Evolutionary conservation across 495 filamentous ascomycete species (phyloP).

Genomic region (Massariosphaeria phaeospora): DNA sequence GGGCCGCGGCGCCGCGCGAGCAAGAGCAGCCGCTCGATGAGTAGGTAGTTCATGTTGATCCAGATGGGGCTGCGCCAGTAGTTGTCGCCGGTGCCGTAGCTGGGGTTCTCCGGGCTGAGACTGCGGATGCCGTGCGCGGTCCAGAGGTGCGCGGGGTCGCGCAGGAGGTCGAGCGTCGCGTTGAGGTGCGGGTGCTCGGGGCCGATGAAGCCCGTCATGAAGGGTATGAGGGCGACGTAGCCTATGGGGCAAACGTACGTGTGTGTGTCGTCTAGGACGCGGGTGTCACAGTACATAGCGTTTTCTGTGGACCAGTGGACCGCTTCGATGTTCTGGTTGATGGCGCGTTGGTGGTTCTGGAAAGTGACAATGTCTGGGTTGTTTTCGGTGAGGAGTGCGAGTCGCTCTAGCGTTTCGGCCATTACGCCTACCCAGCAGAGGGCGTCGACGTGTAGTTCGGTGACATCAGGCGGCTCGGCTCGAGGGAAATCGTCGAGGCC

Average conservation of each 20-base stretch:
- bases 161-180: conserved; percentile 68
- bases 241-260: conserved; percentile 88
- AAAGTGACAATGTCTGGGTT: conserved; percentile 67
- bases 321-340: conserved; percentile 82
- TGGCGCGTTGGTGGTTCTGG: conserved; percentile 64
- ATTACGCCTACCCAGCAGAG: conserved; percentile 96
- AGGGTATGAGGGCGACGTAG: conserved; percentile 90
- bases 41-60: conserved; percentile 96
- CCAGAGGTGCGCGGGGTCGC: conserved; percentile 79
- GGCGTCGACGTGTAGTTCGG: conserved; percentile 91
- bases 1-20: conserved; percentile 57
- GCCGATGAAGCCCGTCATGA: conserved; percentile 72
- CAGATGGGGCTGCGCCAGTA: conserved; percentile 96
- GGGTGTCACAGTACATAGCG: conserved; percentile 87
- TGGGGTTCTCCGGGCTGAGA: conserved; percentile 71
- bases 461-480: conserved; percentile 87
- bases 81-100: conserved; percentile 85
- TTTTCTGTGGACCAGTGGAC: conserved; percentile 82
- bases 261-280: conserved; percentile 86
- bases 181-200: conserved; percentile 68
- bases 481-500: conserved; percentile 95
- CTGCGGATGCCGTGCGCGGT: conserved; percentile 79
- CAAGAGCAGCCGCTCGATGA: conserved; percentile 67
- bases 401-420: conserved; percentile 69
- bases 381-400: conserved; percentile 65